A percentile compares a stretch with the other conserved stretches of the same genome.
Conservation (phyloP, 2,329 filamentous ascomycete species). For the Colletotrichum tofieldiae region DNA sequence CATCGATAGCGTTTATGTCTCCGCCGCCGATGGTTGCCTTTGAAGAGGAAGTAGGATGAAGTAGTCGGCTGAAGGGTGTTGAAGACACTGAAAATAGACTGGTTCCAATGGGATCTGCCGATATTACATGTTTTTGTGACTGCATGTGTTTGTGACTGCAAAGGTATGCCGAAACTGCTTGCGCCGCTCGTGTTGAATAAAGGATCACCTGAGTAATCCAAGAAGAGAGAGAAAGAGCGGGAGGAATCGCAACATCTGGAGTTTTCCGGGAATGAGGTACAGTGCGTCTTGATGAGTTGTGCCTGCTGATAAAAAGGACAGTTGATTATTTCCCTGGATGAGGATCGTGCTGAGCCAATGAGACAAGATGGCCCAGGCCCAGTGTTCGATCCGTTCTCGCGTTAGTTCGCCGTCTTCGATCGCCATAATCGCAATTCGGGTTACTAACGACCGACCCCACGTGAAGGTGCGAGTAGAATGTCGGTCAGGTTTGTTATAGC, state of each 20-base stretch:
- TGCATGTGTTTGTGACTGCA: not conserved
- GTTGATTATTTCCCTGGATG: not conserved
- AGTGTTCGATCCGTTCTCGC: not conserved
- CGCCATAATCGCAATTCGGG: not conserved
- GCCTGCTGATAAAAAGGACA: not conserved
- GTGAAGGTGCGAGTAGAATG: not conserved
- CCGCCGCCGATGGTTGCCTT: no score
- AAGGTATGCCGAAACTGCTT: not conserved
- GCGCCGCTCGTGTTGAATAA: not conserved
- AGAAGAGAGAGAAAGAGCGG: not conserved
- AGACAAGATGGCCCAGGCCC: no score
- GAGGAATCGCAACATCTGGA: not conserved
- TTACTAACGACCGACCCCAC: slow-evolving; percentile 4
- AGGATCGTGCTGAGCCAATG: not conserved
- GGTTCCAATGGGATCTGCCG: no score
- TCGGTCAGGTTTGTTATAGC: not conserved
- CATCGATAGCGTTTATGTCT: no score
- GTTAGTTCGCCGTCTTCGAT: not conserved
- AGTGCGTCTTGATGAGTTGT: not conserved
- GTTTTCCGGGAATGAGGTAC: not conserved
- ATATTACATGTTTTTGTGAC: no score
- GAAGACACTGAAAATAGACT: no score
- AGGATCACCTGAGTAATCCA: not conserved
- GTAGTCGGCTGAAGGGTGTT: no score
- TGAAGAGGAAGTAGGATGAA: no score